A percentile compares a stretch with the other conserved stretches of the same genome.
phyloP scores from a whole-genome alignment of 2,329 filamentous ascomycete species.

The Fusarium albidum region DNA sequence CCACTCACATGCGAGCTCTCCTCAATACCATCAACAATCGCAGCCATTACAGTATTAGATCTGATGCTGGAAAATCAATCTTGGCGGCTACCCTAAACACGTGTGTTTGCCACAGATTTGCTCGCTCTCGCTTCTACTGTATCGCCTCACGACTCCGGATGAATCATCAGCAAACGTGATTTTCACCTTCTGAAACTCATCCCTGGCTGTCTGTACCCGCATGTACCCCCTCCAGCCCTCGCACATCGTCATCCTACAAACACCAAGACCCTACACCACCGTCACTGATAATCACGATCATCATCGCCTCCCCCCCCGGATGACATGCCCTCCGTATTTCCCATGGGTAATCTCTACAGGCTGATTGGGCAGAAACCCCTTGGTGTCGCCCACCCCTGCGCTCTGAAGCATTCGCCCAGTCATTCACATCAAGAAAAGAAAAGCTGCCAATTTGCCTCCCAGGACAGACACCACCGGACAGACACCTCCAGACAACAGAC shows the following conservation, averaged over 20 bases:
- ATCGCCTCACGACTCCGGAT: constrained; percentile 4
- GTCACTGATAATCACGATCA: constrained; percentile 24
- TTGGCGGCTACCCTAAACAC: constrained; percentile 26
- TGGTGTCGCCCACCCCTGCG: background rate
- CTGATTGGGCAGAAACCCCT: constrained; percentile 19
- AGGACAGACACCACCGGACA: no score
- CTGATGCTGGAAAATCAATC: background rate
- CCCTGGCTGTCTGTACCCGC: constrained; percentile 8
- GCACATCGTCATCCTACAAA: background rate
- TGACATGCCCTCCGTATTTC: constrained; percentile 7
- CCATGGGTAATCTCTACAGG: background rate
- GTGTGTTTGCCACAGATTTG: constrained; percentile 16
- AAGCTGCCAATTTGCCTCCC: constrained; percentile 3
- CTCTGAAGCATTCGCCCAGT: no score
- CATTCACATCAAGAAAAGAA: no score
- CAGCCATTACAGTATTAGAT: no score
- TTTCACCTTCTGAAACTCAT: constrained; percentile 3
- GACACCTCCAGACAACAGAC: background rate
- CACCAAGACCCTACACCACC: constrained; percentile 4
- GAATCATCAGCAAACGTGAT: background rate
- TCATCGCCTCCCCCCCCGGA: constrained; percentile 14
- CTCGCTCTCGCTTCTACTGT: no score
- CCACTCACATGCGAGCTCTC: constrained; percentile 25
- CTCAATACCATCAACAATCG: constrained; percentile 17
- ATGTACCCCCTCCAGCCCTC: constrained; percentile 19